A percentile compares a stretch with the other conserved stretches of the same genome.
Conservation (phyloP, 2,329 filamentous ascomycete genomes). For the Diaporthe ilicicola region DNA sequence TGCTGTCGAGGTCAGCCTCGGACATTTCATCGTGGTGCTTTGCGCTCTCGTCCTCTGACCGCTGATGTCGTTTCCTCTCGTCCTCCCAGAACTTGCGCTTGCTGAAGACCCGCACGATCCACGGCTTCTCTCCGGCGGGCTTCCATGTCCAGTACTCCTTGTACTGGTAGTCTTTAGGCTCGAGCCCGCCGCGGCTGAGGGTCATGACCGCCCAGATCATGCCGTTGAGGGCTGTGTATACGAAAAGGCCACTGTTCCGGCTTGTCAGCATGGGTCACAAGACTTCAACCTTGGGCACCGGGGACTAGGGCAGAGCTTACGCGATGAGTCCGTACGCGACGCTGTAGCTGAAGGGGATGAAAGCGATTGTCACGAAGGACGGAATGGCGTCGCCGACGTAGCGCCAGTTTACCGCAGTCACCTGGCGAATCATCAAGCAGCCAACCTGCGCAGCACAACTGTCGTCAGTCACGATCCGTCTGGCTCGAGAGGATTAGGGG, state of each 20-base stretch:
- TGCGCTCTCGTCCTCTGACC: not conserved
- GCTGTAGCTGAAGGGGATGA: conserved; percentile 82
- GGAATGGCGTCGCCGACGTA: conserved; percentile 80
- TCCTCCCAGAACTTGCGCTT: conserved; percentile 40
- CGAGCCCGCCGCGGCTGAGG: conserved; percentile 51
- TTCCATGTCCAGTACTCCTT: conserved; percentile 67
- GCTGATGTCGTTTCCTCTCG: conserved; percentile 30
- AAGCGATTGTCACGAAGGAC: conserved; percentile 77
- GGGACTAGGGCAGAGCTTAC: conserved; percentile 50
- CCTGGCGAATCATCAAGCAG: conserved; percentile 80
- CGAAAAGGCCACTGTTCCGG: conserved; percentile 58
- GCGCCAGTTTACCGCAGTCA: conserved; percentile 78
- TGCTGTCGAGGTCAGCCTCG: conserved; percentile 27
- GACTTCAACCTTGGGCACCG: no score
- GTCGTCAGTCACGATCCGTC: conserved; percentile 17
- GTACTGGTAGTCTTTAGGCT: conserved; percentile 61
- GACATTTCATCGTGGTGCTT: conserved; percentile 32
- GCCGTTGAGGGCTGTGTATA: conserved; percentile 59
- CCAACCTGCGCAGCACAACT: conserved; percentile 56
- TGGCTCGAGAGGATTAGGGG: not conserved
- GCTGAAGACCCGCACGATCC: conserved; percentile 51
- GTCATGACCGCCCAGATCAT: conserved; percentile 56
- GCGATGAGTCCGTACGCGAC: conserved; percentile 81
- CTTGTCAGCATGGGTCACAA: not conserved
- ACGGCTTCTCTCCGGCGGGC: conserved; percentile 55